A percentile compares a stretch with the other conserved stretches of the same genome.
These are phyloP conservation scores for Carex cristatella DNA, from an alignment of 176 grass and related monocot species.

Conservation along the genomic window DNA sequence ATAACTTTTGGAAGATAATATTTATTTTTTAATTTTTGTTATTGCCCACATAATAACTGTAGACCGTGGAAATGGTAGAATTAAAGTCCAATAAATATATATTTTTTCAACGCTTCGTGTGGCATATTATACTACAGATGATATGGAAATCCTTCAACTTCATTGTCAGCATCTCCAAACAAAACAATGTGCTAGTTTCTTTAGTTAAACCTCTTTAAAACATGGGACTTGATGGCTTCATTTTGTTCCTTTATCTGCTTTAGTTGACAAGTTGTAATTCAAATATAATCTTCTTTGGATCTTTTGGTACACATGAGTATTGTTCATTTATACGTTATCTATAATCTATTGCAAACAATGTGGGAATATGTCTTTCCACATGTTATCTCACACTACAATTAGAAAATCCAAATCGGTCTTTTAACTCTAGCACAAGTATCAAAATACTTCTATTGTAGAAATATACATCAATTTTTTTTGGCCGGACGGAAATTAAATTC, in stretches of 20 bases:
- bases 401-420: no score
- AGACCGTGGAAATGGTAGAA: not conserved
- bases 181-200: not conserved
- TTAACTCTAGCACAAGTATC: no score
- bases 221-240: not conserved
- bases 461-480: no score
- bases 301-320: not conserved
- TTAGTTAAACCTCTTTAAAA: not conserved
- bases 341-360: not conserved
- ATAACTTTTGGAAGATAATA: not conserved
- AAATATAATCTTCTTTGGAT: not conserved
- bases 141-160: not conserved
- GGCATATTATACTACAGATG: not conserved
- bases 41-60: not conserved
- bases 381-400: no score
- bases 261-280: not conserved
- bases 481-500: no score
- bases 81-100: not conserved
- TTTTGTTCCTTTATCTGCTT: not conserved
- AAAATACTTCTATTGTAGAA: no score
- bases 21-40: not conserved
- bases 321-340: not conserved
- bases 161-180: not conserved
- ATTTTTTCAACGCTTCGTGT: not conserved
- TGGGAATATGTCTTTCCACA: no score